Percentiles rank a stretch among this genome's conserved stretches.
Conservation (phyloP, 2,329 filamentous ascomycete genomes). For the Nigrograna mackinnonii region DNA sequence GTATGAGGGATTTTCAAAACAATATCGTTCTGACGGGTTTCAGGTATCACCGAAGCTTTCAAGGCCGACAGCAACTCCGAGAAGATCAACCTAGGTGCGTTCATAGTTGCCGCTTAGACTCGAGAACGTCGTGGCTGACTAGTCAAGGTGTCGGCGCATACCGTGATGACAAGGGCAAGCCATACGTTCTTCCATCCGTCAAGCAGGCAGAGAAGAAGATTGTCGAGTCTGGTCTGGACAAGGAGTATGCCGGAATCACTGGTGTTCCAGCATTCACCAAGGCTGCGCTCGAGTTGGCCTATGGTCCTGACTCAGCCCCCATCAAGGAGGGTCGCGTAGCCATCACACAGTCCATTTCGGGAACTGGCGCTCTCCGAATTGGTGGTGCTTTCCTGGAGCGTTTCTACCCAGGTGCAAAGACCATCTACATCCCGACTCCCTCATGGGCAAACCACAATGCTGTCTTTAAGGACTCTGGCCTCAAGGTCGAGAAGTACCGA, state of each 20-base stretch:
- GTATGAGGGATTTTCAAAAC: constrained; percentile 28
- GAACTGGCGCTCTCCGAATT: constrained; percentile 93
- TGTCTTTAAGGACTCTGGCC: constrained; percentile 90
- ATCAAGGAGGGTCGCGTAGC: constrained; percentile 76
- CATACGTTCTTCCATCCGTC: constrained; percentile 95
- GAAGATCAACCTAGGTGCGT: constrained; percentile 94
- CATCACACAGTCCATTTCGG: constrained; percentile 97
- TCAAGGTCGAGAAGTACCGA: constrained; percentile 91
- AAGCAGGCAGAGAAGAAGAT: constrained; percentile 86
- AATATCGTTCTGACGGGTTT: constrained; percentile 16
- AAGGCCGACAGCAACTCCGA: constrained; percentile 91
- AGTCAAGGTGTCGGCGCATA: constrained; percentile 88
- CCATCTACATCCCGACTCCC: constrained; percentile 93
- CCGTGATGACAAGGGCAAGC: constrained; percentile 97
- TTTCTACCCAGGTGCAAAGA: constrained; percentile 89
- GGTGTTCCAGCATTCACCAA: constrained; percentile 93
- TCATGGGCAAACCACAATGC: constrained; percentile 99
- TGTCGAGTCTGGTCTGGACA: constrained; percentile 77
- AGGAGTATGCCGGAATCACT: constrained; percentile 98
- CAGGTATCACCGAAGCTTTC: constrained; percentile 96
- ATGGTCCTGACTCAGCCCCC: constrained; percentile 77
- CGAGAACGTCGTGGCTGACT: constrained; percentile 20
- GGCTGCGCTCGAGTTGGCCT: constrained; percentile 87
- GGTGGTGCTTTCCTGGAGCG: constrained; percentile 90
- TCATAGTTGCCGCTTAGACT: neutral